Base-by-base conservation (phyloP, 164 flowering plant species). In the Umbilicus rupestris region DNA sequence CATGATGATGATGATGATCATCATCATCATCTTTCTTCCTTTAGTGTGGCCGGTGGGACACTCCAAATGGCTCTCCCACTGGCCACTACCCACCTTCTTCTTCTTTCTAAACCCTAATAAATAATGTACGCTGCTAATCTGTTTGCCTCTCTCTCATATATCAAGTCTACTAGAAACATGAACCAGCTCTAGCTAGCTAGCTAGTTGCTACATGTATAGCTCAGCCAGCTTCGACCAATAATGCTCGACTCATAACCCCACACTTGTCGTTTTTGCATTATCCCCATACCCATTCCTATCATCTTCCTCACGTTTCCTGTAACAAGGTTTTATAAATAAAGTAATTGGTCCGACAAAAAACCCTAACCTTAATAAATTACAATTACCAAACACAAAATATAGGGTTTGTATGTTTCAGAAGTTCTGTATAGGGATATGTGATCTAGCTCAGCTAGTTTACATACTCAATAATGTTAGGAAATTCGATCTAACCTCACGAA, bases 151-250 rank as follows among this genome's bases (percentile, higher is more conserved):
- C n/a, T 52, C 17, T 28, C 31, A 24, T 26, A 28, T 28, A 55
- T 55, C 31, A 55, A 26, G 31, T 55, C 60, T 55, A 26, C 60
- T 26, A 55, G 12, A 19, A 26, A 55, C n/a, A 26, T 55, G 57
- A 55, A 28, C 44, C 4, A 55, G 33, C 33, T 55, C 60, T 55
- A 55, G 60, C 60, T 55, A 55, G 60, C 60, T 55, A 55, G 60
- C 60, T 55, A 55, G 60, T 28, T 55, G 55, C 55, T 47, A 20
- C 10, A n/a, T n/a, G 26, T 47, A 22, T 20, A 47, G 60, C 60
- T 55, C 29, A 29, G 29, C 31, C 2, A 11, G 16, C 31, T 26
- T 55, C 1, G 33, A 24, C 26, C 55, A 47, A 47, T 47, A 47
- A 47, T 47, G 55, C 24, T 47, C 55, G 10, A 47, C 8, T 47